Evolutionary conservation across 371 early-diverging fungal species (phyloP).

Genomic region (Funneliformis caledonium): DNA sequence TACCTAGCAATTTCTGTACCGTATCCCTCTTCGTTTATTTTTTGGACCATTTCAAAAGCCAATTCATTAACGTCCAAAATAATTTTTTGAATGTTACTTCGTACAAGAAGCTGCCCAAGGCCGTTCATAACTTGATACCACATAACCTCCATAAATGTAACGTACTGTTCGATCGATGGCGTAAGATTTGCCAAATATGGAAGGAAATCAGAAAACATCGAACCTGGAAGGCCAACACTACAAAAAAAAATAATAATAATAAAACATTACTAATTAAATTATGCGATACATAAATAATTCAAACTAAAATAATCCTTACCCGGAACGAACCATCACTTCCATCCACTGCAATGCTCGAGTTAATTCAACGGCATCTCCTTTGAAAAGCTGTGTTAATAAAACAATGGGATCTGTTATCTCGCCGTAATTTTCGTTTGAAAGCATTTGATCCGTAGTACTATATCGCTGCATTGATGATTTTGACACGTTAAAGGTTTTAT

Average conservation of each 20-base stretch:
- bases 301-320: slow-evolving; percentile 45
- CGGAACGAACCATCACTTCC: slow-evolving; percentile 50
- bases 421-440: slow-evolving; percentile 18
- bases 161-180: slow-evolving; percentile 45
- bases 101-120: slow-evolving; percentile 44
- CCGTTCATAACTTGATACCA: slow-evolving; percentile 58
- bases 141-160: slow-evolving; percentile 51
- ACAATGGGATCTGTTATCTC: slow-evolving; percentile 47
- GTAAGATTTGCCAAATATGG: slow-evolving; percentile 45
- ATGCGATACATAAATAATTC: background rate
- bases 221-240: slow-evolving; percentile 54
- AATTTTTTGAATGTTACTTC: slow-evolving; percentile 50
- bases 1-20: slow-evolving; percentile 40
- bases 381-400: slow-evolving; percentile 48
- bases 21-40: slow-evolving; percentile 42
- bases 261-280: background rate
- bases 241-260: background rate
- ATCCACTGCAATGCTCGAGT: slow-evolving; percentile 56
- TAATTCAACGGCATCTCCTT: slow-evolving; percentile 43
- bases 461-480: slow-evolving; percentile 19
- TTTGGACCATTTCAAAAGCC: slow-evolving; percentile 43
- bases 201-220: slow-evolving; percentile 49
- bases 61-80: slow-evolving; percentile 53
- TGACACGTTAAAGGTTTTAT: slow-evolving; percentile 49
- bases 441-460: slow-evolving; percentile 40